These are phyloP conservation scores for Daldinia sp. DNA, from an alignment of 2,329 filamentous ascomycete genomes.

Conservation along the genomic window DNA sequence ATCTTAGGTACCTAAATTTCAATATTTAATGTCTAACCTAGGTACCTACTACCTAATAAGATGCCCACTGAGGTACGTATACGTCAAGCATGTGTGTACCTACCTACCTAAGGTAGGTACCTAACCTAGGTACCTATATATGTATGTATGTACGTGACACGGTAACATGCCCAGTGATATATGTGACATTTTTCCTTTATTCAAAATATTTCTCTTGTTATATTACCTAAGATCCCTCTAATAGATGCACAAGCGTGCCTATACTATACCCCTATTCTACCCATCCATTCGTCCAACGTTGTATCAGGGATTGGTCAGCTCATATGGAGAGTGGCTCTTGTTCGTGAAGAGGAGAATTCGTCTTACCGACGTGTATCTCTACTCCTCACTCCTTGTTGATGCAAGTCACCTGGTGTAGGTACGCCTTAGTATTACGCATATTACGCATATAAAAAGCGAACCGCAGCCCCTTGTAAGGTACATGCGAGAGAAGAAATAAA, in stretches of 20 bases:
- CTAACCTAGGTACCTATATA: too few relatives aligned
- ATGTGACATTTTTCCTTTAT: not conserved
- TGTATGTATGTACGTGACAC: too few relatives aligned
- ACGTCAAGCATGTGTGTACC: too few relatives aligned
- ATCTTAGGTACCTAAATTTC: not conserved
- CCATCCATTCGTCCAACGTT: slow-evolving; percentile 1
- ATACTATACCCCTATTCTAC: not conserved
- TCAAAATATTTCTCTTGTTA: too few relatives aligned
- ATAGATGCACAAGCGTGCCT: not conserved
- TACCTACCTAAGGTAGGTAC: too few relatives aligned
- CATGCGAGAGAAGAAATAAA: not conserved
- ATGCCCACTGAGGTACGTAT: too few relatives aligned
- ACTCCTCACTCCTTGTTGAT: slow-evolving; percentile 5
- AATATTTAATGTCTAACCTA: too few relatives aligned
- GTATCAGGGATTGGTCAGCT: slow-evolving; percentile 14
- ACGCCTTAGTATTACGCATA: too few relatives aligned
- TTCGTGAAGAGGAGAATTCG: not conserved
- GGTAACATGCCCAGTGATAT: too few relatives aligned
- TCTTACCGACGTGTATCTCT: slow-evolving; percentile 1
- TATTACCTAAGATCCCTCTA: not conserved
- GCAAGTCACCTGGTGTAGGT: slow-evolving; percentile 13
- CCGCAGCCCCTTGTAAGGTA: slow-evolving; percentile 3
- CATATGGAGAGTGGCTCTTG: not conserved
- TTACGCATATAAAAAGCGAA: slow-evolving; percentile 8
- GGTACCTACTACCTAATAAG: too few relatives aligned